Evolutionary conservation across 441 rosid genomes (phyloP), one percentile per base, ranked within the genome.

Genomic region (Gossypium lobatum): DNA sequence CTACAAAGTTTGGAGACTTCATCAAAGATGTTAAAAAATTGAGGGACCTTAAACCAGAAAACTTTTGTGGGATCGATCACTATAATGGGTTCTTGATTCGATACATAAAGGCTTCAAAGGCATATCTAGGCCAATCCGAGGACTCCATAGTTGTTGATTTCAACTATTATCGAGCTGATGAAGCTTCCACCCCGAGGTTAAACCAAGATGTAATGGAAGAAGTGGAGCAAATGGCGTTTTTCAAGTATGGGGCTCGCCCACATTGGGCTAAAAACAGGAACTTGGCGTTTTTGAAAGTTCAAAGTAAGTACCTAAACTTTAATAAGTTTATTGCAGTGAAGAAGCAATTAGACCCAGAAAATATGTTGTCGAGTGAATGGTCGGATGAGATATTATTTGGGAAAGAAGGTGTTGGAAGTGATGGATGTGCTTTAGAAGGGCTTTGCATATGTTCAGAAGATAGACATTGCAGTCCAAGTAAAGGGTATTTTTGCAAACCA

Each of bases 211-310:
- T 84, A 25, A 84, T 87, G 95, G 98, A 92, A 81, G 97, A 95
- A 83, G 76, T 92, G 14, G 97, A 95, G 88, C 97, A 92, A 75
- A 84, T 94, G 79, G 98, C 92, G 10, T 91, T 94, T 76, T 63
- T 88, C 69, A 89, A 89, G 68, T 52, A 92, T 4, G 88, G 87
- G 9, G 97, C 95, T 0, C 88, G 75, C 75, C 94, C 98, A 0
- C 98, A 92, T 67, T 95, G 97, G 97, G 94, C 88, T 9, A 95
- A 95, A 80, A 95, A 92, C 34, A 85, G 92, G 81, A 91, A 89
- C 64, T 17, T 83, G 39, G 91, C 90, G 11, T 92, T 94, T 85
- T 34, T 74, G 16, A 85, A 84, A 6, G 92, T 85, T 68, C 82
- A 81, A 73, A 37, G 17, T n/a, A 94, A 88, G 86, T 88, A 80